These are phyloP conservation scores for Starmerella bombicola DNA, from an alignment of 805 yeast species.

Conservation along the genomic window DNA sequence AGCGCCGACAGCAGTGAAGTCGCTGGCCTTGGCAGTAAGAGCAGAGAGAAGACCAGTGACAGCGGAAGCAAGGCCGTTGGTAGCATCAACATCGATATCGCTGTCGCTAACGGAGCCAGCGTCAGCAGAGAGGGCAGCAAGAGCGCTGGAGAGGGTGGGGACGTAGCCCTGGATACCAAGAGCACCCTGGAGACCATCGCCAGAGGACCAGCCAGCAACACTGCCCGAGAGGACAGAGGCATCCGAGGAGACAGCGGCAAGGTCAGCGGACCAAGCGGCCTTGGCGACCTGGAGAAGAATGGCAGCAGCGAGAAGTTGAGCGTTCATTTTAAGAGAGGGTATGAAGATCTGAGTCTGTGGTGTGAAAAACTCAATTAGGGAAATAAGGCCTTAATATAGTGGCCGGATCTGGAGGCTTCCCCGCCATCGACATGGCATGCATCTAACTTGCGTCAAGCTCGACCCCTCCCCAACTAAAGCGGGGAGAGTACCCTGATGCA, in stretches of 20 bases:
- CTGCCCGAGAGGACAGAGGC: slow-evolving; percentile 8
- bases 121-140: slow-evolving; percentile 11
- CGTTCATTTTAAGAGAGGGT: slow-evolving; percentile 18
- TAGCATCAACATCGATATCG: slow-evolving; percentile 13
- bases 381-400: neutral
- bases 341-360: no score
- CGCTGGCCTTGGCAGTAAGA: slow-evolving; percentile 22
- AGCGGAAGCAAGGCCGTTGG: slow-evolving; percentile 14
- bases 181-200: slow-evolving; percentile 22
- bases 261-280: no score
- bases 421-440: no score
- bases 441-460: no score
- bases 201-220: slow-evolving; percentile 1
- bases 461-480: no score
- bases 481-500: no score
- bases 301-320: slow-evolving; percentile 18
- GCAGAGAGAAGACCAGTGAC: slow-evolving; percentile 19
- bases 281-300: slow-evolving; percentile 18
- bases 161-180: slow-evolving; percentile 24
- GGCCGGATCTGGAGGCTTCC: neutral
- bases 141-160: slow-evolving; percentile 20
- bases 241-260: slow-evolving; percentile 13
- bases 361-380: neutral
- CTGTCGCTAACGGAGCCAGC: slow-evolving; percentile 11
- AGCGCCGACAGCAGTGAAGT: slow-evolving; percentile 22